Base-by-base conservation (phyloP, 2,329 filamentous ascomycete genomes). In the Uncinocarpus reesii region DNA sequence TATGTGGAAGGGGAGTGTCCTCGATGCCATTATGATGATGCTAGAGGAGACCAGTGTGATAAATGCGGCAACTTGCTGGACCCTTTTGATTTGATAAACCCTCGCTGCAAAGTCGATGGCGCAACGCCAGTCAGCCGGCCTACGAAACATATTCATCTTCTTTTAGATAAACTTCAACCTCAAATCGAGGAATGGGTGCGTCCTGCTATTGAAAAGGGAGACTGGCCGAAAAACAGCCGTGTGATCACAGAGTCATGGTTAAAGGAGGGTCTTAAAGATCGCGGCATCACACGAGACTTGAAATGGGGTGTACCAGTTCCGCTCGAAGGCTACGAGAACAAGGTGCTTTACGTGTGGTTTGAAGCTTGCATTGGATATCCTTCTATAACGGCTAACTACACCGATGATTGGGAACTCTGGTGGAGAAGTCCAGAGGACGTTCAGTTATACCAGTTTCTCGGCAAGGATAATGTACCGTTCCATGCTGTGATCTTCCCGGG, bases 131-230 rank as follows among this genome's bases (percentile, higher is more conserved):
- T 90, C 24, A 78, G 80, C 43, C 78, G 83, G 55, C 79, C 84
- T 56, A 96, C 90, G 23, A 95, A 88, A 67, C 92, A 96, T 64
- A 79, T 95, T 38, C 94, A 88, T 67, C 73, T 98, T n/a, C 77
- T 80, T 45, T 74, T 98, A 7, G 87, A 96, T 65, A 84, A 84
- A 61, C 75, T 95, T 36, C 83, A 93, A 63, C 76, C 81, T 1
- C 72, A 82, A 53, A 81, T 95, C 47, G 78, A 86, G 57, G 74
- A 78, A 51, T 98, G 87, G 86, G 83, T 84, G 55, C 72, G 79
- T 50, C 77, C 83, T 58, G 78, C 84, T 13, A 85, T 81, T 61
- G 75, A 79, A 54, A 80, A 87, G 61, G 86, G 86, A 11, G 59
- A 63, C 29, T 72, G 69, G 69, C 67, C 67, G 7, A 65, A 63